Percentiles rank a stretch among this genome's conserved stretches.
Conservation (phyloP, 306 rosid genomes). For the Quercus robur region DNA sequence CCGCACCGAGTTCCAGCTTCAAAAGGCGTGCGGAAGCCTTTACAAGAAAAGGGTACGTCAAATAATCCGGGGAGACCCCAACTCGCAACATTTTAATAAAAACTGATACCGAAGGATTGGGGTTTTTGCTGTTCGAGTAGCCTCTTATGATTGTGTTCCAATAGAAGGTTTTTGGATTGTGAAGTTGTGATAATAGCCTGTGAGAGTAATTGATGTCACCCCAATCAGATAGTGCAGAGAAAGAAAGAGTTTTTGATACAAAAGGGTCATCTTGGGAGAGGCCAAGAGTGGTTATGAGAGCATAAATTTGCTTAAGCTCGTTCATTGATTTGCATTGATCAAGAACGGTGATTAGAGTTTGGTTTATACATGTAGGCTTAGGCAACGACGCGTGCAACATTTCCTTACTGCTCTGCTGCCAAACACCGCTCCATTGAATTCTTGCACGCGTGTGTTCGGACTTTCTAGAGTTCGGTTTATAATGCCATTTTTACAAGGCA, state of each 20-base stretch:
- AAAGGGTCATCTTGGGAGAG: slow-evolving; percentile 44
- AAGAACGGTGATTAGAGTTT: slow-evolving; percentile 31
- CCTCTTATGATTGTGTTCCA: slow-evolving; percentile 72
- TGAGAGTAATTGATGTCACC: slow-evolving; percentile 51
- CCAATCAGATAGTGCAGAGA: slow-evolving; percentile 47
- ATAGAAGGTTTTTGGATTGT: slow-evolving; percentile 43
- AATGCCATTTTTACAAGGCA: no score
- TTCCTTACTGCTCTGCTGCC: background rate
- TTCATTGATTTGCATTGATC: slow-evolving; percentile 58
- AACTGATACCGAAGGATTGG: slow-evolving; percentile 44
- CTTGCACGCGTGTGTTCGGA: no score
- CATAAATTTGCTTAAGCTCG: slow-evolving; percentile 61
- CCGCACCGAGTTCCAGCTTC: slow-evolving; percentile 46
- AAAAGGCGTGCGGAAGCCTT: slow-evolving; percentile 66
- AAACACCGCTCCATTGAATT: no score
- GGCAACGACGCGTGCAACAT: slow-evolving; percentile 36
- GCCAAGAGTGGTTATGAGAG: slow-evolving; percentile 50
- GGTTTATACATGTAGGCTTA: slow-evolving; percentile 23
- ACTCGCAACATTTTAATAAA: slow-evolving; percentile 54
- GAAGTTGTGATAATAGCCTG: slow-evolving; percentile 48
- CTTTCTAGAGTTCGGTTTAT: no score
- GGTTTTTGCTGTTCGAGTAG: slow-evolving; percentile 55
- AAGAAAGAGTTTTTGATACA: slow-evolving; percentile 42
- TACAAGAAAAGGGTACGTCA: slow-evolving; percentile 74
- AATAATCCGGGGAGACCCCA: slow-evolving; percentile 56